Base-by-base conservation (phyloP, 352 stramenopile species). In the Pythium plurisporium region DNA sequence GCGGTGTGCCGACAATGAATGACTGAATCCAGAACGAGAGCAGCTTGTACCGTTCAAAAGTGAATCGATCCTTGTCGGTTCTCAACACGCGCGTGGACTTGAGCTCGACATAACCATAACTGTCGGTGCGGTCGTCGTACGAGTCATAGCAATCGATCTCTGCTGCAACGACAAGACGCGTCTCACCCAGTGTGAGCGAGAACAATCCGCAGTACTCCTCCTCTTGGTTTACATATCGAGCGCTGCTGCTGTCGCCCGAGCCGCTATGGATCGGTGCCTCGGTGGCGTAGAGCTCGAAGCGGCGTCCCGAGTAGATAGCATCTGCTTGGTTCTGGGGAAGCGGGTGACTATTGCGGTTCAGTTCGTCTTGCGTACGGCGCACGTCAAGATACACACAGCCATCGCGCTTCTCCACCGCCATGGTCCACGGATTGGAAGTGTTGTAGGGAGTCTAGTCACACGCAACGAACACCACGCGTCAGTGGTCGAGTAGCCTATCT, bases 21-120 rank as follows among this genome's bases (percentile, higher is more conserved):
- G 82, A 92, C 64, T 92, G 82, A 55, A 92, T 90, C 82, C 82
- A 92, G 58, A 90, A 90, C n/a, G 78, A 76, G 6, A 92, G 58
- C 37, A 89, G 50, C 55, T 92, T 92, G 64, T 84, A 92, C 11
- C 79, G 72, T 56, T 92, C 82, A 38, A 92, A 92, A 14, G 80
- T 67, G 42, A 74, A 88, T 30, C 70, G 74, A 44, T 92, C 82
- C 49, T 88, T 90, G 52, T 84, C 65, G 0, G 57, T 72, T 37
- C 73, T 45, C 7, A 92, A 31, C 1, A 83, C 60, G 1, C 79
- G 70, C 33, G 83, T 87, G 4, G 78, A 89, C 55, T 92, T 92
- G 6, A 90, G 72, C 63, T 90, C 79, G 6, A 90, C 67, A 57
- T 92, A 90, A 5, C 41, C 34, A 22, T 57, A 55, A 12, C 36